Evolutionary conservation across 1,139 yeast species (phyloP).

Genomic region (Saccharomyces hybrid): DNA sequence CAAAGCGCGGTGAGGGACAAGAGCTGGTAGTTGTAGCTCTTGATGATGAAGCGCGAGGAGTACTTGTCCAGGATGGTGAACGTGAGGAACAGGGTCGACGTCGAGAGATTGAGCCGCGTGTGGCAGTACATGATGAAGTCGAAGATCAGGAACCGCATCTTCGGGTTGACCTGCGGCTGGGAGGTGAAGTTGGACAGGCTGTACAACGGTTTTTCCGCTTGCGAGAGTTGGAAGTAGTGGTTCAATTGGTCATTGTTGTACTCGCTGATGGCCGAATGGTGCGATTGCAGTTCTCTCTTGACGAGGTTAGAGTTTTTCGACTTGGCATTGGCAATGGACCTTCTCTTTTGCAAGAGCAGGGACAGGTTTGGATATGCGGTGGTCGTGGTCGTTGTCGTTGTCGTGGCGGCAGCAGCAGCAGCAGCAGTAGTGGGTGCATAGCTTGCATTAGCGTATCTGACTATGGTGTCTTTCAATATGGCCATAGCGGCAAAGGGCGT

Average conservation of each 20-base stretch:
- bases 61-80: constrained; percentile 84
- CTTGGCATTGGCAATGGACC: constrained; percentile 12
- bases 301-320: constrained; percentile 13
- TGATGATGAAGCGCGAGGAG: constrained; percentile 79
- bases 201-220: constrained; percentile 3
- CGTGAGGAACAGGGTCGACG: constrained; percentile 73
- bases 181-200: constrained; percentile 11
- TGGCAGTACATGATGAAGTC: constrained; percentile 86
- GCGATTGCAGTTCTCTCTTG: constrained; percentile 12
- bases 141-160: constrained; percentile 38
- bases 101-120: constrained; percentile 62
- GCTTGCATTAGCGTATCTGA: background rate
- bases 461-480: background rate
- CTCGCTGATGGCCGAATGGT: constrained; percentile 15
- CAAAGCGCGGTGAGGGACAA: constrained; percentile 66
- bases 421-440: background rate
- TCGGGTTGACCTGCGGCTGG: constrained; percentile 20
- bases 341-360: constrained; percentile 15
- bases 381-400: constrained; percentile 3
- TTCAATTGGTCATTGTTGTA: constrained; percentile 13
- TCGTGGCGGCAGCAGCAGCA: constrained; percentile 1
- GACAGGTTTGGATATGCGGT: constrained; percentile 12
- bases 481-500: background rate
- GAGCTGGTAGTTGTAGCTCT: constrained; percentile 53
- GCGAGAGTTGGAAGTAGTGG: constrained; percentile 8